phyloP scores from a whole-genome alignment of 805 yeast genomes.

The Pichia thaimueangensis region DNA sequence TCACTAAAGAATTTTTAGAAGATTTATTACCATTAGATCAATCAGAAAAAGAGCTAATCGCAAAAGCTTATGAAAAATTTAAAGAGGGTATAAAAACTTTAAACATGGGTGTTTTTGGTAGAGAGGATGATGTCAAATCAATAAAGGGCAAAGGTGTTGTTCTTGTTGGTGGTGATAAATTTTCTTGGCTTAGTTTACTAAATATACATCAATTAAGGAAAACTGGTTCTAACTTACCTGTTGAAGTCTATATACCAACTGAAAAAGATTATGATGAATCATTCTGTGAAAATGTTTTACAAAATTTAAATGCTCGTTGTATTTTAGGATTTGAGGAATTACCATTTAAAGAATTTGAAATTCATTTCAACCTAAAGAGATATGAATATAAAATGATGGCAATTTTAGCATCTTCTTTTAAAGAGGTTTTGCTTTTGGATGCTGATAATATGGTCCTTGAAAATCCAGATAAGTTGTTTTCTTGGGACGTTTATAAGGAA shows the following conservation, averaged over 20 bases:
- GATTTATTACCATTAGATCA: neutral
- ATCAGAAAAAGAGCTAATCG: conserved; percentile 15
- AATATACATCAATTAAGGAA: conserved; percentile 41
- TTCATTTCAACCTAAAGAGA: conserved; percentile 33
- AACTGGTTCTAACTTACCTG: conserved; percentile 40
- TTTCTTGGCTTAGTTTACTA: conserved; percentile 43
- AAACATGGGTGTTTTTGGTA: conserved; percentile 31
- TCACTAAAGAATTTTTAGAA: neutral
- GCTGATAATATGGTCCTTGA: conserved; percentile 44
- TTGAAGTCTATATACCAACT: conserved; percentile 44
- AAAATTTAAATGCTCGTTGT: conserved; percentile 41
- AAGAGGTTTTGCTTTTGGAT: conserved; percentile 42
- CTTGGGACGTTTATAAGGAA: conserved; percentile 35
- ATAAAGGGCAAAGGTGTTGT: conserved; percentile 34
- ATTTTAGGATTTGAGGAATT: conserved; percentile 31
- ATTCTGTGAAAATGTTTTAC: conserved; percentile 39
- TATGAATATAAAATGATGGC: conserved; percentile 49
- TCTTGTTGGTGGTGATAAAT: conserved; percentile 48
- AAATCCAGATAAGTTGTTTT: conserved; percentile 41
- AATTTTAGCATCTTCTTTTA: conserved; percentile 39
- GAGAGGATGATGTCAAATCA: neutral
- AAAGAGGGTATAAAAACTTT: conserved; percentile 25
- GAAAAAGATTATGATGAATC: conserved; percentile 38
- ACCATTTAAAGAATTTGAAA: conserved; percentile 24
- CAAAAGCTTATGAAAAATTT: conserved; percentile 15